Evolutionary conservation across 2,329 filamentous ascomycete genomes (phyloP), one percentile per base, ranked within the genome.

Genomic region (Bisporella sp.): DNA sequence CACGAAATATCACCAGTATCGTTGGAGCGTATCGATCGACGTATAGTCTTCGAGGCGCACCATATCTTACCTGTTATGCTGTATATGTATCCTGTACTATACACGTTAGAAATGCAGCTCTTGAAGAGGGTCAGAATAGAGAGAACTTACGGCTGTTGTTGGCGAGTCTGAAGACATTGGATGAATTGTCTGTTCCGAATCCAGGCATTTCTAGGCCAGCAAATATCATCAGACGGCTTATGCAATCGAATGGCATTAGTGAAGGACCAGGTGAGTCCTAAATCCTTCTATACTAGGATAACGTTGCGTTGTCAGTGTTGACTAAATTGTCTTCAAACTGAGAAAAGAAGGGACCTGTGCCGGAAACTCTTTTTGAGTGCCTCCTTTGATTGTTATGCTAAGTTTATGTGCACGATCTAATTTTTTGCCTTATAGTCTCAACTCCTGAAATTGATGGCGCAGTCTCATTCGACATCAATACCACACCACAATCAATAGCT

Each of bases 81-180:
- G 60, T 70, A 2, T 73, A 73, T 57, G 68, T 71, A 11, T 65
- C 69, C 3, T 69, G 67, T 51, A 70, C 68, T 1, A 70, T 71
- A 44, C 69, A 71, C 46, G 68, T 69, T 5, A 62, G 68, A 31
- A 71, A 69, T 53, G 62, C 62, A 6, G 66, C 66, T 7, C 55
- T 61, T 2, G 57, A 64, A 21, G 46, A 56, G 31, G 49, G 51
- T 45, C 49, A 57, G 43, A 43, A 52, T 32, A 49, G 55, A 5
- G 61, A 67, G 35, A 57, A 64, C 49, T 52, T 60, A 11, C 54
- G 54, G 4, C 48, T 59, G 12, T 50, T 68, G 7, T 56, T 56
- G 9, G 60, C 58, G 32, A 65, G 64, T 45, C 49, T 67, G 41
- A 55, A 54, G 5, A 67, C 59, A 30, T 54, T 69, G 6, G 65